A percentile compares a stretch with the other conserved stretches of the same genome.
These are phyloP conservation scores for Myrmaecium sp. DNA, from an alignment of 2,329 filamentous ascomycete genomes.

Conservation along the genomic window DNA sequence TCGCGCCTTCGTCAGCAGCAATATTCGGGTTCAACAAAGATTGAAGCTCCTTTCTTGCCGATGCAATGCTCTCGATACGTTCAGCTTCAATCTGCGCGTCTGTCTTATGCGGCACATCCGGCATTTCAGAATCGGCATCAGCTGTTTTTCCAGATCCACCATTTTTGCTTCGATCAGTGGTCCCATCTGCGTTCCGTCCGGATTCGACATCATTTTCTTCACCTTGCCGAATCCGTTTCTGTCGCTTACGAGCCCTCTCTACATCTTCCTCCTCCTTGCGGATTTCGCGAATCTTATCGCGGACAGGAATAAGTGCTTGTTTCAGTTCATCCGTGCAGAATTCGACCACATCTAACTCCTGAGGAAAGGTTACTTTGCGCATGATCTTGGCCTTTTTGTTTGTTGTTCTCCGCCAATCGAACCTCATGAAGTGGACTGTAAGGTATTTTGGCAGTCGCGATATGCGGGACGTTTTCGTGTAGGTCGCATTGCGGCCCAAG, in stretches of 20 bases:
- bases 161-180: slow-evolving; percentile 18
- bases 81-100: slow-evolving; percentile 87
- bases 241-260: slow-evolving; percentile 78
- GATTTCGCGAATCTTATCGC: slow-evolving; percentile 89
- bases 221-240: slow-evolving; percentile 51
- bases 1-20: slow-evolving; percentile 61
- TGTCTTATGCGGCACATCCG: slow-evolving; percentile 65
- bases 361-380: slow-evolving; percentile 93
- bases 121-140: slow-evolving; percentile 50
- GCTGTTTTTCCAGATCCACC: slow-evolving; percentile 28
- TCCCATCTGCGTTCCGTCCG: slow-evolving; percentile 29
- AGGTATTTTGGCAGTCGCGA: slow-evolving; percentile 85
- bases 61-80: slow-evolving; percentile 53
- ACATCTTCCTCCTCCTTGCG: slow-evolving; percentile 90
- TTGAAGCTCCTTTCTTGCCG: slow-evolving; percentile 76
- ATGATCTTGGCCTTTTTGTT: slow-evolving; percentile 99
- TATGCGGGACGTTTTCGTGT: slow-evolving; percentile 85
- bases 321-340: slow-evolving; percentile 87
- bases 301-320: slow-evolving; percentile 70
- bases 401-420: slow-evolving; percentile 91
- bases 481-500: slow-evolving; percentile 61
- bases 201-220: slow-evolving; percentile 32
- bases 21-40: slow-evolving; percentile 60
- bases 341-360: slow-evolving; percentile 82
- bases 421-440: slow-evolving; percentile 92